Evolutionary conservation across 202 grass and related monocot genomes (phyloP).

Genomic region (Panicum hallii): DNA sequence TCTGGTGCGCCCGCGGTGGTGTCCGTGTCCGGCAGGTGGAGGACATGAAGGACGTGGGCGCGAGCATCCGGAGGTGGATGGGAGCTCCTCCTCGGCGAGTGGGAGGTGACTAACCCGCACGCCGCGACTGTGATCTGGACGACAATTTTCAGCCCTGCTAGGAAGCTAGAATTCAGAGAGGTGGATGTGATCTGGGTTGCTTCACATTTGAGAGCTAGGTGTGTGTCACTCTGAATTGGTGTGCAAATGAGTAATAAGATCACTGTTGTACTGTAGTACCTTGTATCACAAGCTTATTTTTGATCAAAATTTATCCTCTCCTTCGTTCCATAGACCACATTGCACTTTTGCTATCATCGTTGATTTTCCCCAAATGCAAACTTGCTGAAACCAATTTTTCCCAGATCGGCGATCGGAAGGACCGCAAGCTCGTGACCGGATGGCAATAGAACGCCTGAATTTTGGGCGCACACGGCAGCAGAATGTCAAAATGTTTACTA

Average conservation of each 20-base stretch:
- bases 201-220: slow-evolving; percentile 9
- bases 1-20: not conserved
- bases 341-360: not conserved
- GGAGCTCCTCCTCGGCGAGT: slow-evolving; percentile 61
- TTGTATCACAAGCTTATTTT: slow-evolving; percentile 30
- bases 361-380: not conserved
- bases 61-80: slow-evolving; percentile 71
- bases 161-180: not conserved
- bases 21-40: slow-evolving; percentile 51
- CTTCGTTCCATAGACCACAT: not conserved
- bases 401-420: not conserved
- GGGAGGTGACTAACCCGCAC: slow-evolving; percentile 34
- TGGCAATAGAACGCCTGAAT: not conserved
- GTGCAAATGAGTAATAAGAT: slow-evolving; percentile 23
- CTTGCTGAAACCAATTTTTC: not conserved
- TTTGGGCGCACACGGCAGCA: not conserved
- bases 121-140: not conserved
- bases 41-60: slow-evolving; percentile 68
- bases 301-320: not conserved
- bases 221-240: not conserved
- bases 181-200: not conserved
- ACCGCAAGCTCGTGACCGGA: not conserved
- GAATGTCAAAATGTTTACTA: not conserved
- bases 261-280: not conserved
- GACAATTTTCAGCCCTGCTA: not conserved